phyloP scores from a whole-genome alignment of 192 early-diverging fungal species.

The Lobosporangium transversale region DNA sequence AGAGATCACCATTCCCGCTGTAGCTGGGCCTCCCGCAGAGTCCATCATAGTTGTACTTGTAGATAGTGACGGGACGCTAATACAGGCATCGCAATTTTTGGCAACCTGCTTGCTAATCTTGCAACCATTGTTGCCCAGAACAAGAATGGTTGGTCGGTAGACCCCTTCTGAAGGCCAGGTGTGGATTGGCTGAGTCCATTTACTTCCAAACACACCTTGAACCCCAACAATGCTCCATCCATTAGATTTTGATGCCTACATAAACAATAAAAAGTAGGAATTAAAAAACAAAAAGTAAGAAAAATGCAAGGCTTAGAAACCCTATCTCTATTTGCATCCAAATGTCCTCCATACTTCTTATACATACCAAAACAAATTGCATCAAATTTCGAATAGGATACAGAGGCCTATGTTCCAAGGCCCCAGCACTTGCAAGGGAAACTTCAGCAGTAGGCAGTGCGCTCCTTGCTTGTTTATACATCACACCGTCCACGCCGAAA shows the following conservation, averaged over 20 bases:
- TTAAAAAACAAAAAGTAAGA: background rate
- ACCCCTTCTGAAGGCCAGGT: background rate
- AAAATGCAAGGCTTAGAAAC: no score
- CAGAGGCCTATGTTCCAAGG: slow-evolving; percentile 67
- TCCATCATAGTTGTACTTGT: slow-evolving; percentile 13
- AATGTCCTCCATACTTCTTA: background rate
- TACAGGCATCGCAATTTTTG: slow-evolving; percentile 60
- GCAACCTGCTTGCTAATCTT: slow-evolving; percentile 62
- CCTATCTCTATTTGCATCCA: no score
- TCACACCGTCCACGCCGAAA: slow-evolving; percentile 70
- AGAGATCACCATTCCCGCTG: slow-evolving; percentile 26
- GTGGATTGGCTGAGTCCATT: background rate
- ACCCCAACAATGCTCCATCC: slow-evolving; percentile 61
- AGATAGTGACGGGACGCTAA: slow-evolving; percentile 56
- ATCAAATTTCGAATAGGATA: slow-evolving; percentile 59
- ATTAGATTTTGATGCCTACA: slow-evolving; percentile 35
- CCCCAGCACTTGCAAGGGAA: slow-evolving; percentile 71
- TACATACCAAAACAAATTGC: slow-evolving; percentile 62
- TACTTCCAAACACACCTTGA: slow-evolving; percentile 1
- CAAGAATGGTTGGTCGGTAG: background rate
- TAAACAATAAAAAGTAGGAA: background rate
- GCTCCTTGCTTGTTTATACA: slow-evolving; percentile 54
- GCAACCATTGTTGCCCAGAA: slow-evolving; percentile 69
- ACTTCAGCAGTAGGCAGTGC: slow-evolving; percentile 62
- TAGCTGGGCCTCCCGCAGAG: slow-evolving; percentile 32